Evolutionary conservation across 2,329 filamentous ascomycete genomes (phyloP), one percentile per base, ranked within the genome.

Genomic region (Trichocomaceae sp.): DNA sequence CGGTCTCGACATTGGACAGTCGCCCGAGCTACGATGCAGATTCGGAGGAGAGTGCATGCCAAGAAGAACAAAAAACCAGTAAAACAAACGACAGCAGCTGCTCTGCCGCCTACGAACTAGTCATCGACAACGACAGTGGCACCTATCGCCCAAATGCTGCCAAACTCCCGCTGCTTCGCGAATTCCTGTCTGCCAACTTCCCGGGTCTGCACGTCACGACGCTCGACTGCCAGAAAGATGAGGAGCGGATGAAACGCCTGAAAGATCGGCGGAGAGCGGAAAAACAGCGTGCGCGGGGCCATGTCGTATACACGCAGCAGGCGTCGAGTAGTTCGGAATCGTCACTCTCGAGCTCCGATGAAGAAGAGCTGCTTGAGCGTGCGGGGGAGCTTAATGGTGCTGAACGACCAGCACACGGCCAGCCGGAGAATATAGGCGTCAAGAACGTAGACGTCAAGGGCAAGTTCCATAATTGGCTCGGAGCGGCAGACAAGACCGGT

Each of bases 81-180:
- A 31, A 49, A 3, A 26, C 4, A 3, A 41, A 50, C 2, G 22
- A 49, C n/a, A 77, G 68, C 5, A 79, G 84, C 52, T 82, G 82
- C 0, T 63, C 68, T 4, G 72, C 82, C 66, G 72, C 82, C 66
- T 97, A 96, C 69, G 87, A 95, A 67, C 81, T 97, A 8, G 77
- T 93, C 60, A 96, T 97, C 65, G 92, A 97, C 75, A 97, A 97
- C 65, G 92, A 96, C 71, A 90, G 85, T 53, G 92, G 92, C 10
- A 97, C 92, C 0, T 97, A 97, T 69, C 83, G 92, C 0, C 92
- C 92, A 0, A 90, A 95, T 65, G 86, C 87, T 54, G 79, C 84
- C 10, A 78, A 88, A 9, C 79, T 97, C 1, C 87, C 88, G 0
- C 68, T 84, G 0, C 77, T 97, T 1, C 83, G 85, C 51, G 66